Evolutionary conservation across 2,329 filamentous ascomycete genomes (phyloP), one percentile per base, ranked within the genome.

Genomic region (Lachnellula subtilissima): DNA sequence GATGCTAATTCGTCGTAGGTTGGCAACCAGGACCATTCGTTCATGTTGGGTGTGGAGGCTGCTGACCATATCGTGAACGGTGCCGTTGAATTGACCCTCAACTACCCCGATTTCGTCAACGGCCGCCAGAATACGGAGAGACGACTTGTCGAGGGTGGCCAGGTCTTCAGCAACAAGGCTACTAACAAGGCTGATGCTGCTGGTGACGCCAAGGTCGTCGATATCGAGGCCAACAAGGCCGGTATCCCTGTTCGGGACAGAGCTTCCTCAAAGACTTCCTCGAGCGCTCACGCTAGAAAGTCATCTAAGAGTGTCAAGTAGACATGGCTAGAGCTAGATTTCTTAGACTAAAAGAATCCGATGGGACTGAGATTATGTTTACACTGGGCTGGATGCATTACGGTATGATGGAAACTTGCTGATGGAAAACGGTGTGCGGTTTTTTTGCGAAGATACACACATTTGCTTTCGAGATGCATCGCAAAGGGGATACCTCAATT

Each of bases 61-160:
- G 86, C 82, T 48, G 87, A 89, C 72, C 80, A 86, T 72, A 85
- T 89, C 69, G 79, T 89, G 69, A 87, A 88, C 71, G 87, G 87
- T 61, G 80, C 85, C 25, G 84, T 85, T 47, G 87, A 90, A 74
- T 73, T 89, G 57, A 89, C 87, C n/a, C 78, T 89, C 67, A 89
- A 89, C 76, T 87, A 89, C 74, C 86, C 87, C 43, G 86, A 89
- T 72, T 89, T 89, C 67, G 86, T 90, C 74, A 90, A 90, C 39
- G 63, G 69, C 15, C 69, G 73, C 54, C 58, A 71, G 52, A 75
- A 75, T 55, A 69, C 61, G 8, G 72, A 74, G 62, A 64, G 72
- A 55, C 59, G 71, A 53, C 67, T 74, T 22, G 51, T 70, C 15
- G 71, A 73, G 22, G 71, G 71, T 15, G 63, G 60, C 36, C 70